Evolutionary conservation across 1,284 basidiomycete genomes (phyloP).

Genomic region (Leccinum holopus): DNA sequence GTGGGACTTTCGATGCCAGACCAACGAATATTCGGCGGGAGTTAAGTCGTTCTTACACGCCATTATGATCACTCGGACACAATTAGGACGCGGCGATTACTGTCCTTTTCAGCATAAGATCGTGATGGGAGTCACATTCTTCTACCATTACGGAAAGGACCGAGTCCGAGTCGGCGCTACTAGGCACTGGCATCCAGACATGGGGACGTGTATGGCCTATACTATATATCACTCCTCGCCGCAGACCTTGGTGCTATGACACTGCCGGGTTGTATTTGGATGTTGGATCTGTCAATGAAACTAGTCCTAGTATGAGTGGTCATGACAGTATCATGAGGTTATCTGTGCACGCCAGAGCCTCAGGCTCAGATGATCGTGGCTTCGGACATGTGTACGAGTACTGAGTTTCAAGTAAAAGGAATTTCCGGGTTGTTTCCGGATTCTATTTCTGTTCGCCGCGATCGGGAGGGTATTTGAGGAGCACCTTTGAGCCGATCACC

Average conservation of each 20-base stretch:
- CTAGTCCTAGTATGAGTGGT: no score
- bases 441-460: not conserved
- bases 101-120: no score
- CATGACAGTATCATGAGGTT: not conserved
- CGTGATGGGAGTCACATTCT: not conserved
- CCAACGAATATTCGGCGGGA: not conserved
- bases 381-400: not conserved
- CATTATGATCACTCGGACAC: not conserved
- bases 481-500: not conserved
- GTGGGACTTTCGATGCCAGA: not conserved
- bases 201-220: not conserved
- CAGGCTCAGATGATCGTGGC: not conserved
- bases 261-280: not conserved
- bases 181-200: not conserved
- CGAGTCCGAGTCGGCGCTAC: not conserved
- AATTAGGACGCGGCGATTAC: not conserved
- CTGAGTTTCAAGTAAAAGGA: not conserved
- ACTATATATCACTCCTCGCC: not conserved
- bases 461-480: not conserved
- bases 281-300: not conserved
- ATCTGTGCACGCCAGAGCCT: not conserved
- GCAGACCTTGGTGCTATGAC: not conserved
- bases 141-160: not conserved
- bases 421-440: not conserved
- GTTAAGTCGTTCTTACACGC: not conserved